Base-by-base conservation (phyloP, 2,329 filamentous ascomycete species). In the Scedosporium aurantiacum region DNA sequence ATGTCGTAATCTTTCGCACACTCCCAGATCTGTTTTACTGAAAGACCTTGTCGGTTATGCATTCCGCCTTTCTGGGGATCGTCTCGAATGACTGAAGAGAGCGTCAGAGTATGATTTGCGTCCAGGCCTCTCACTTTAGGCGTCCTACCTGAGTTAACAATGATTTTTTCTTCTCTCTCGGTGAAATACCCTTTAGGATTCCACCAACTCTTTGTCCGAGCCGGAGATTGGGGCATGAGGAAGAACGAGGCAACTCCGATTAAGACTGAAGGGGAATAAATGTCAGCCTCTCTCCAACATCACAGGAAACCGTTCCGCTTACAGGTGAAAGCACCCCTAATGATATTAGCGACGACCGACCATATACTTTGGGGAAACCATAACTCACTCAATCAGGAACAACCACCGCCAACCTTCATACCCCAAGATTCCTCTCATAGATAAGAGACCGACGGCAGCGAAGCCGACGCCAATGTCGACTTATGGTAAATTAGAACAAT, bases 111-210 rank as follows among this genome's bases (percentile, higher is more conserved):
- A 60, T 27, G 54, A 21, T 57, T 58, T 57, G 41, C 14, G 37
- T 14, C 6, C 54, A 16, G 5, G 10, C 7, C 5, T 10, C 0
- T 3, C 16, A 57, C 41, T 28, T 2, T 10, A 14, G 16, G 52
- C 1, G 5, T 32, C 65, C 60, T 62, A 69, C 70, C 69, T 32
- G 68, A 79, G 66, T 87, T 88, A 4, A 87, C 84, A 72, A 88
- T 82, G 63, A 88, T 87, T 65, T 83, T 83, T 67, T 85, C 82
- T 69, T 89, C 85, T 18, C 73, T 78, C 60, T 86, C 82, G 5
- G 72, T 80, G 69, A 88, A 86, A 80, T 85, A 86, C 2, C 86
- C 86, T 21, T 74, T 72, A 2, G 67, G 69, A 57, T 83, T 82
- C 37, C 83, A 82, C 66, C 77, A 76, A 32, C 79, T 81, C 5